Conservation (phyloP, 1,284 basidiomycete genomes). For the Ganoderma lingzhi region DNA sequence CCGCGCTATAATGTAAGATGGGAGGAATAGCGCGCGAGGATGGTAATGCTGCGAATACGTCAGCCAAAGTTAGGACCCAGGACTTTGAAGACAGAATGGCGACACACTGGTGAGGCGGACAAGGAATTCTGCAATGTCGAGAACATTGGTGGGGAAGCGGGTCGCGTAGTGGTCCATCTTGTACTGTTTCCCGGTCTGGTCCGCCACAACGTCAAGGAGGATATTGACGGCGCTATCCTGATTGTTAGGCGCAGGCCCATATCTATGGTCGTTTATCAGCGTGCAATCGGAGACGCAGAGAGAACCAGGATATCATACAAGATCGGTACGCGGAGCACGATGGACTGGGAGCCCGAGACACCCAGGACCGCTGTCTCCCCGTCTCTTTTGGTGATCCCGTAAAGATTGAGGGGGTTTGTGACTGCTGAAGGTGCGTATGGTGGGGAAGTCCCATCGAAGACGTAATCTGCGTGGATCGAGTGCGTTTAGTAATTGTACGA, state of each 20-base stretch:
- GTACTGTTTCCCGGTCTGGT: conserved; percentile 80
- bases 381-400: conserved; percentile 79
- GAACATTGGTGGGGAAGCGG: conserved; percentile 81
- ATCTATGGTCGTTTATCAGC: conserved; percentile 52
- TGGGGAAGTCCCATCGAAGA: conserved; percentile 86
- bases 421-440: conserved; percentile 73
- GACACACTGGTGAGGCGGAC: conserved; percentile 67
- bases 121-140: conserved; percentile 81
- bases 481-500: background rate
- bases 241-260: conserved; percentile 80
- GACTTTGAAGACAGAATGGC: background rate
- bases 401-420: conserved; percentile 82
- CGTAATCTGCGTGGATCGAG: conserved; percentile 66
- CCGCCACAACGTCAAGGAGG: conserved; percentile 78
- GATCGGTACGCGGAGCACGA: conserved; percentile 83
- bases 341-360: conserved; percentile 58
- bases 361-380: conserved; percentile 75
- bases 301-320: conserved; percentile 51
- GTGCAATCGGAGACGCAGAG: background rate
- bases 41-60: conserved; percentile 38
- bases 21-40: conserved; percentile 54
- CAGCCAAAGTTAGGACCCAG: background rate
- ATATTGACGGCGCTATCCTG: conserved; percentile 84
- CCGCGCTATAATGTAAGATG: conserved; percentile 80
- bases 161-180: conserved; percentile 91